These are phyloP conservation scores for Lentinula sp. DNA, from an alignment of 768 basidiomycete genomes.

Conservation along the genomic window DNA sequence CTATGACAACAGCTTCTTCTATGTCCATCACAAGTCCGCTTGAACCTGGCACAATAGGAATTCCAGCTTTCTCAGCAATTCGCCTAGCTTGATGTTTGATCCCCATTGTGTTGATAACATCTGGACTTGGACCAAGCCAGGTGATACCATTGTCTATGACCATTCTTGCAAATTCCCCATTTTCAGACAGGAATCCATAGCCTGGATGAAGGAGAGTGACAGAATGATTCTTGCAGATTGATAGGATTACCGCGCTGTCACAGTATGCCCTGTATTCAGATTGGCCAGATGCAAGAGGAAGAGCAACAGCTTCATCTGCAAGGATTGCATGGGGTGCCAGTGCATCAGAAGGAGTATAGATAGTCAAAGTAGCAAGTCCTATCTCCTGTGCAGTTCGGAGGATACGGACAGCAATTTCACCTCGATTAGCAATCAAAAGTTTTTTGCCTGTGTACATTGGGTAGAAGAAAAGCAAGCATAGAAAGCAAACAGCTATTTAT, in stretches of 20 bases:
- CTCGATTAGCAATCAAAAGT: constrained; percentile 58
- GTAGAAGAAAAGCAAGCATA: not conserved
- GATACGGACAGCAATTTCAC: constrained; percentile 66
- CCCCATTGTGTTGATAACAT: constrained; percentile 49
- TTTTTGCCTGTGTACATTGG: constrained; percentile 11
- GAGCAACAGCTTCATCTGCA: constrained; percentile 43
- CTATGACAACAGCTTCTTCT: constrained; percentile 34
- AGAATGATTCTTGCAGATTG: constrained; percentile 30
- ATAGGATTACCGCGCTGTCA: constrained; percentile 28
- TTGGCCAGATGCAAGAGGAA: constrained; percentile 16
- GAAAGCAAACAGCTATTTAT: not conserved
- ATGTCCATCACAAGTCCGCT: constrained; percentile 35
- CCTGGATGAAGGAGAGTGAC: constrained; percentile 57
- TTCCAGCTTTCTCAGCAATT: constrained; percentile 37
- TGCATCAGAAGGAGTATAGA: constrained; percentile 56
- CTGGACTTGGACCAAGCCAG: constrained; percentile 52
- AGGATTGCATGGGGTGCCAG: constrained; percentile 51
- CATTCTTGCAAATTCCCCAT: constrained; percentile 44
- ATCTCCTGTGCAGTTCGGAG: constrained; percentile 49
- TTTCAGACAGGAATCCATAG: constrained; percentile 64
- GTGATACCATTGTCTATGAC: constrained; percentile 43
- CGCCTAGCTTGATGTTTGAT: constrained; percentile 53
- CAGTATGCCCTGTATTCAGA: constrained; percentile 43
- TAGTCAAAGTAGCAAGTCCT: constrained; percentile 45
- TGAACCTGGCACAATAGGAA: constrained; percentile 55